Conservation (phyloP, 495 filamentous ascomycete genomes). For the Hypoxylon rickii region DNA sequence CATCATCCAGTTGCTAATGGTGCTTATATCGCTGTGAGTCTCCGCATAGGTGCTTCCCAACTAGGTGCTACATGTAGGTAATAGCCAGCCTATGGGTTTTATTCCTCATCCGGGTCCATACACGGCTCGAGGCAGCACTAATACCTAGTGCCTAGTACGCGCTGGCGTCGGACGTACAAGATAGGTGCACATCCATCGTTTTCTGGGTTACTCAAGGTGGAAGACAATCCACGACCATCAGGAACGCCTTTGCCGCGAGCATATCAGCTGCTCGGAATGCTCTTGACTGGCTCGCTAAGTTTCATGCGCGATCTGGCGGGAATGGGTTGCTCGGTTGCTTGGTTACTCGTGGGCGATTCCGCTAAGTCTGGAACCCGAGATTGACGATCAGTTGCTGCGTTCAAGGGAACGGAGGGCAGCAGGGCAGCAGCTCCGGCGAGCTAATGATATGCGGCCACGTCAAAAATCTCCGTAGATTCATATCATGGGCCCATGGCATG, state of each 20-base stretch:
- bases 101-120: too few species aligned
- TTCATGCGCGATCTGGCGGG: not conserved
- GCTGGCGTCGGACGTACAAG: too few species aligned
- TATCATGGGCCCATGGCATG: conserved; percentile 37
- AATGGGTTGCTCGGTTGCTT: too few species aligned
- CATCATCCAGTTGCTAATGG: too few species aligned
- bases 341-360: conserved; percentile 11
- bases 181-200: too few species aligned
- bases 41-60: too few species aligned
- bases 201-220: too few species aligned
- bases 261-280: not conserved
- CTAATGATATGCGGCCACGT: conserved; percentile 45
- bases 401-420: conserved; percentile 36
- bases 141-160: too few species aligned
- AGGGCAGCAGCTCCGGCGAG: conserved; percentile 34
- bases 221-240: not conserved
- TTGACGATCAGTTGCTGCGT: conserved; percentile 34
- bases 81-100: too few species aligned
- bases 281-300: not conserved
- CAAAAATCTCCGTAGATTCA: conserved; percentile 42
- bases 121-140: too few species aligned
- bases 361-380: conserved; percentile 32
- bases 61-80: too few species aligned
- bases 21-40: too few species aligned
- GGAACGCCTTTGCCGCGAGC: not conserved